These are phyloP conservation scores for Suillus clintonianus DNA, from an alignment of 768 basidiomycete species.

Conservation along the genomic window DNA sequence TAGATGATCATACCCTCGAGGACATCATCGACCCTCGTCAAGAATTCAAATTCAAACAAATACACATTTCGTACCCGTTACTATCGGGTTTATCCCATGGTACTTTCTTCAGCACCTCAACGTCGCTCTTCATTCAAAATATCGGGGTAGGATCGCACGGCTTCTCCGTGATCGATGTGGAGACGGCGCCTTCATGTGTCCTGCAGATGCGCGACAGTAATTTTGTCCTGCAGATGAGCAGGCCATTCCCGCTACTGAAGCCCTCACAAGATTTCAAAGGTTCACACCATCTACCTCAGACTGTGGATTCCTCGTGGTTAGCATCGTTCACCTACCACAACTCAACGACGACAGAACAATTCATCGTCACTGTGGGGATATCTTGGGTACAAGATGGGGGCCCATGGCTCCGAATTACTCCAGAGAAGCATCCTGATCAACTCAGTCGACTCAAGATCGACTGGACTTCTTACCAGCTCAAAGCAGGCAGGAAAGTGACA, in stretches of 20 bases:
- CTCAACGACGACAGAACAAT: neutral
- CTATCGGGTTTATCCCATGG: no score
- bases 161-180: neutral
- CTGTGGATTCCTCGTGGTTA: neutral
- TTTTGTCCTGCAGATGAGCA: neutral
- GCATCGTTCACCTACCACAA: neutral
- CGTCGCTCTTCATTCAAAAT: neutral
- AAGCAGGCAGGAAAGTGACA: neutral
- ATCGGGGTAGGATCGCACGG: neutral
- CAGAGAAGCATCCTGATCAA: neutral
- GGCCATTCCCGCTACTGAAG: neutral
- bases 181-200: neutral
- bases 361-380: neutral
- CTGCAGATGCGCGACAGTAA: neutral
- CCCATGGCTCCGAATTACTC: neutral
- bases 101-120: neutral
- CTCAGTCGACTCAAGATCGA: neutral
- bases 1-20: neutral
- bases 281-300: neutral
- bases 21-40: neutral
- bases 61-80: neutral
- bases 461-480: neutral
- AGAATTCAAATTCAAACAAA: neutral
- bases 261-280: neutral
- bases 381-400: neutral